These are phyloP conservation scores for Haematococcus sp. DNA, from an alignment of 139 green algal species.

Conservation along the genomic window DNA sequence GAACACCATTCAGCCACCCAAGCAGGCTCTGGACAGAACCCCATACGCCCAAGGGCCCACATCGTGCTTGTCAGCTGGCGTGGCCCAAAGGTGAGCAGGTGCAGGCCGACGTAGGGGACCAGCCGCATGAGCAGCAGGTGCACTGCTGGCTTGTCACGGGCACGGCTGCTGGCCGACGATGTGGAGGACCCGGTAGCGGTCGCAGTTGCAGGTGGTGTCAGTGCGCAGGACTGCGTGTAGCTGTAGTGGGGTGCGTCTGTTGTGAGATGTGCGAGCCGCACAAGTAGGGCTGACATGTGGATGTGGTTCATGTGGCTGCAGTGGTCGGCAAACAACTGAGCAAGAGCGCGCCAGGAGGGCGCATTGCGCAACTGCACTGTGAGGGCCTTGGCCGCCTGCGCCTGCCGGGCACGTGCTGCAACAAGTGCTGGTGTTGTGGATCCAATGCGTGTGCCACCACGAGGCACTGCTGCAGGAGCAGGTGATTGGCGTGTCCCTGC, in stretches of 20 bases:
- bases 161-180: neutral
- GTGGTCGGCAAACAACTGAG: neutral
- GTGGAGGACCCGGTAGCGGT: neutral
- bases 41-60: constrained; percentile 8
- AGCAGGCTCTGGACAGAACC: neutral
- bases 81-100: constrained; percentile 1
- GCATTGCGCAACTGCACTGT: neutral
- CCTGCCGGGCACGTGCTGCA: neutral
- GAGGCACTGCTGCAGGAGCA: too few species aligned
- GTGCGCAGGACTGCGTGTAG: too few species aligned
- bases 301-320: constrained; percentile 12
- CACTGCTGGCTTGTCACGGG: neutral
- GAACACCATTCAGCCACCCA: too few species aligned
- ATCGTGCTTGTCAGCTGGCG: constrained; percentile 7
- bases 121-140: neutral
- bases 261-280: constrained; percentile 4
- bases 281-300: constrained; percentile 7
- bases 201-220: neutral
- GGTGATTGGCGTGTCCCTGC: too few species aligned
- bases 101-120: constrained; percentile 5
- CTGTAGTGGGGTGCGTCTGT: neutral
- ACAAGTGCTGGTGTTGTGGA: neutral
- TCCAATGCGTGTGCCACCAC: too few species aligned
- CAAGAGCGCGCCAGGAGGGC: neutral
- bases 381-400: neutral